Evolutionary conservation across 2,329 filamentous ascomycete genomes (phyloP).

Genomic region (Davidsoniella virescens): DNA sequence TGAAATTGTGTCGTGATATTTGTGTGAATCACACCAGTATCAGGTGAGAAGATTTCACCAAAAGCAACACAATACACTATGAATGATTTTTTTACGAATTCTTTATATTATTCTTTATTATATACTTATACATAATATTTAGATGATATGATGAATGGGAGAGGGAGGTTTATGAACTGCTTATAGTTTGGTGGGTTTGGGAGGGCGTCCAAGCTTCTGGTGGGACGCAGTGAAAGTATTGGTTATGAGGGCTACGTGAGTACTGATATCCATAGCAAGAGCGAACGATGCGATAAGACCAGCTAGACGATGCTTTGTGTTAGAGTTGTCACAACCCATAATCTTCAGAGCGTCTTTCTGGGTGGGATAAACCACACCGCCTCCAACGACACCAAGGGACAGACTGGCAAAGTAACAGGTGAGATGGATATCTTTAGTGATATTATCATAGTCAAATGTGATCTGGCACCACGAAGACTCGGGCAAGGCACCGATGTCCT

Average conservation of each 20-base stretch:
- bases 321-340: conserved; percentile 5
- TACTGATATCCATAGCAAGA: conserved; percentile 4
- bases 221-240: conserved; percentile 3
- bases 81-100: too few species aligned
- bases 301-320: background rate
- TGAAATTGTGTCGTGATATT: too few species aligned
- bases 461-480: conserved; percentile 1
- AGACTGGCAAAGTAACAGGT: background rate
- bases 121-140: too few species aligned
- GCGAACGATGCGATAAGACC: conserved; percentile 4
- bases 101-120: too few species aligned
- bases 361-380: background rate
- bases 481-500: conserved; percentile 1
- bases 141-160: too few species aligned
- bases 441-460: background rate
- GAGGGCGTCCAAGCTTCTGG: background rate
- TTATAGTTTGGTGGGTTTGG: background rate
- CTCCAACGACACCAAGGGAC: conserved; percentile 1
- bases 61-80: too few species aligned
- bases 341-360: conserved; percentile 3
- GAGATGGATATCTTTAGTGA: background rate
- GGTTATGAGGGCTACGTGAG: background rate
- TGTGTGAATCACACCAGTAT: too few species aligned
- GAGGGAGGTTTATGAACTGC: too few species aligned
- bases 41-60: too few species aligned